Base-by-base conservation (phyloP, 2,329 filamentous ascomycete species). In the Aplosporella prunicola region DNA sequence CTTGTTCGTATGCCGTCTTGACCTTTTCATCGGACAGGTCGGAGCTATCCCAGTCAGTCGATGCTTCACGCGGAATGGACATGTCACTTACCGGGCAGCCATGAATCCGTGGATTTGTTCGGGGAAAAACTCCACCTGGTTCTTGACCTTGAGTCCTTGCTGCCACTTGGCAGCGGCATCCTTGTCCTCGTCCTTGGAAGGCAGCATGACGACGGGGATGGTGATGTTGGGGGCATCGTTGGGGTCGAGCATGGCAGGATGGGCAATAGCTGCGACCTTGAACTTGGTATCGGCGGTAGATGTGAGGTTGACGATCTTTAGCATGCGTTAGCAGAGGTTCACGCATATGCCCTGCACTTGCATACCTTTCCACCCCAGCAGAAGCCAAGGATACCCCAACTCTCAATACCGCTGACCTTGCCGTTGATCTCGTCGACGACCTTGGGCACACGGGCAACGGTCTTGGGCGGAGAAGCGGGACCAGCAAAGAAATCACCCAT, bases 171-270 rank as follows among this genome's bases (percentile, higher is more conserved):
- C 61, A 2, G 70, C 62, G 32, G 66, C 74, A 1, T 67, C 62
- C 46, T 68, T 66, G 23, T 62, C 53, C 61, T 78, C 74, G 32
- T 76, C 74, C 52, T 67, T 68, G 24, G 64, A 69, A 2, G 74
- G 72, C 26, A 78, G 61, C 61, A 76, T 62, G 5, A 66, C 64
- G 53, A 71, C 72, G 1, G 74, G 74, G 25, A 78, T 71, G 4
- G 64, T 68, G 24, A 77, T 62, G 5, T 62, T 63, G 32, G 66
- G 62, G 2, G 73, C 74, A 45, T 78, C 74, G 18, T 69, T 64
- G 10, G 66, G 67, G 34, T 75, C 73, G 9, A 78, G 64, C 73
- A 78, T 76, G 18, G 73, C 74, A 5, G 74, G 74, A 51, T 77
- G 74, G 45, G 61, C 67, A 17, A 71, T 62, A 8, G 66, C 74